These are phyloP conservation scores for Podila clonocystis DNA, from an alignment of 192 early-diverging fungal genomes.

Conservation along the genomic window DNA sequence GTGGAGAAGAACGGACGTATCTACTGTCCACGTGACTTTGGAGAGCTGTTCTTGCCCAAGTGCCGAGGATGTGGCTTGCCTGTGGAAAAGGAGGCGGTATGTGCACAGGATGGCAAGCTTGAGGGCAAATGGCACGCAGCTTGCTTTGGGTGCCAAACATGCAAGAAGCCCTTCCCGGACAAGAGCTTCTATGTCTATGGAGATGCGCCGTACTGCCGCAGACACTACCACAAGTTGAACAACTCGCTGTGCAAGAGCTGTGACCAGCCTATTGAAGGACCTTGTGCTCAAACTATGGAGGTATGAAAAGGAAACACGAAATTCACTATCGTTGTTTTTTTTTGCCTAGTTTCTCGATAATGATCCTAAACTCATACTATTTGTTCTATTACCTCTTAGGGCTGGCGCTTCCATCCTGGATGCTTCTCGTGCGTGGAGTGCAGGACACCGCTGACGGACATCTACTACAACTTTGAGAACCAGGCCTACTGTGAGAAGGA, in stretches of 20 bases:
- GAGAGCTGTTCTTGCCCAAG: slow-evolving; percentile 70
- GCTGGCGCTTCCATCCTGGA: slow-evolving; percentile 83
- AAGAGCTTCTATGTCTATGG: slow-evolving; percentile 92
- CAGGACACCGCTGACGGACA: slow-evolving; percentile 64
- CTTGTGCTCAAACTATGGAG: slow-evolving; percentile 89
- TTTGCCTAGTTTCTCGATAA: neutral
- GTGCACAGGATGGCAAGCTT: slow-evolving; percentile 74
- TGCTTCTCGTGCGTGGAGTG: slow-evolving; percentile 87
- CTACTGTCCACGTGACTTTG: slow-evolving; percentile 77
- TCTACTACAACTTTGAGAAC: slow-evolving; percentile 77
- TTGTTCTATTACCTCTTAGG: slow-evolving; percentile 20
- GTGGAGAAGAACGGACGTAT: slow-evolving; percentile 71
- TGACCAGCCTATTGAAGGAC: slow-evolving; percentile 86
- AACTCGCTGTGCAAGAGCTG: slow-evolving; percentile 85
- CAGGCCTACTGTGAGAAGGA: slow-evolving; percentile 79
- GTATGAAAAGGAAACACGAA: slow-evolving; percentile 5
- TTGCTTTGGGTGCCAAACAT: slow-evolving; percentile 80
- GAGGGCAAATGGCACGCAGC: slow-evolving; percentile 76
- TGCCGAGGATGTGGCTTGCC: slow-evolving; percentile 69
- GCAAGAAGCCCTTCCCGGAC: slow-evolving; percentile 76
- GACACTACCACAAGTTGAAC: slow-evolving; percentile 89
- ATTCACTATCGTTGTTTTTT: neutral
- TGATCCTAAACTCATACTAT: neutral
- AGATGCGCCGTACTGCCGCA: slow-evolving; percentile 82
- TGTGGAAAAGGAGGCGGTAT: slow-evolving; percentile 78